Evolutionary conservation across 768 basidiomycete species (phyloP), one percentile per base, ranked within the genome.

Genomic region (Naganishia friedmannii): DNA sequence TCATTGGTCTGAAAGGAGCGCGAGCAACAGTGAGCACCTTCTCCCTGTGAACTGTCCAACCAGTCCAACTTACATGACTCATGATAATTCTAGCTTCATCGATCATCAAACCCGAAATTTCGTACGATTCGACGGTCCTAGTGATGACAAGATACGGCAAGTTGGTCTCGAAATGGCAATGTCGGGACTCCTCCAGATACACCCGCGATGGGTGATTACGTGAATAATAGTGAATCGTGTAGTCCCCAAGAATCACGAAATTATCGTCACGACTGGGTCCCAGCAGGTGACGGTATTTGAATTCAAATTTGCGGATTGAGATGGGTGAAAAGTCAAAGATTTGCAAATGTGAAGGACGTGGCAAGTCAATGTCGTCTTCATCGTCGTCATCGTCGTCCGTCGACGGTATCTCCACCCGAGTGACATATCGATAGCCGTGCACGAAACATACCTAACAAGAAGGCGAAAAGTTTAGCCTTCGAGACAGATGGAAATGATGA

Each of bases 51-150:
- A 39, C 21, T 5, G 17, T 23, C 12, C n/a, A 12, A 3, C 48
- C n/a, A 21, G 3, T 58, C 21, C 60, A 34, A 63, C 60, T 63
- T 63, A 63, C 60, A 42, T 63, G 60, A 63, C 60, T 63, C 60
- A 63, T 63, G 37, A 63, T 63, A 6, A 63, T 63, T 46, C 60
- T 63, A 23, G 37, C 60, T 45, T 63, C 60, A 21, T 63, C 60
- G 23, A 63, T 63, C 60, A 63, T 63, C 60, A 63, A 45, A 8
- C 60, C 60, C 6, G 60, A 26, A n/a, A 63, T 63, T 5, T 45
- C 39, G 39, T 63, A 63, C 3, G 60, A 23, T 21, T 63, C 39
- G 37, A 29, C 60, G 12, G 60, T 63, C 26, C 60, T 63, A 10
- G 60, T 63, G 42, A 63, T 63, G n/a, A 63, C 60, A 6, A 63